Conservation (phyloP, 2,329 filamentous ascomycete genomes). For the Penicillium fuscoglaucum region DNA sequence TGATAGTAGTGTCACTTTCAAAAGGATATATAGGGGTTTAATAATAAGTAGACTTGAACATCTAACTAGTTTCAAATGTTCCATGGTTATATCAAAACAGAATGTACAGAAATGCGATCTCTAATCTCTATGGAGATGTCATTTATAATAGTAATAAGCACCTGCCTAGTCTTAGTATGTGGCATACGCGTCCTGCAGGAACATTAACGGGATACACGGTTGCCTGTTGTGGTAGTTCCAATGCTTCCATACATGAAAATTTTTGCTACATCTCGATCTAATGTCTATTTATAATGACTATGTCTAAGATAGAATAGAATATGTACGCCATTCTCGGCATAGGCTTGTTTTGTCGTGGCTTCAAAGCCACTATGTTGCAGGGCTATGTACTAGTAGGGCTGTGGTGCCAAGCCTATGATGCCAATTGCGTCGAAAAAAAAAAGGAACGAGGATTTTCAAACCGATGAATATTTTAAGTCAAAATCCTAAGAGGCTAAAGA, state of each 20-base stretch:
- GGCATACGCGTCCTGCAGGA: constrained; percentile 24
- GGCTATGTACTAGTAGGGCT: background rate
- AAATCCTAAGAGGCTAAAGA: background rate
- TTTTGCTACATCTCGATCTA: background rate
- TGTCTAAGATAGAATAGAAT: background rate
- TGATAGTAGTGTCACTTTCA: background rate
- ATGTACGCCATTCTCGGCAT: background rate
- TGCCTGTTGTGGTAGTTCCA: constrained; percentile 11
- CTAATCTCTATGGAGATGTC: background rate
- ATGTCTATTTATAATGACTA: background rate
- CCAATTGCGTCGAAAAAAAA: constrained; percentile 19
- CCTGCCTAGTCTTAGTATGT: background rate
- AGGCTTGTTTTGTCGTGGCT: background rate
- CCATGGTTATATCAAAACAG: background rate
- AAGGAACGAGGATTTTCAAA: background rate
- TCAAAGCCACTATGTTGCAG: background rate
- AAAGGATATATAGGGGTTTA: background rate
- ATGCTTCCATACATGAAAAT: background rate
- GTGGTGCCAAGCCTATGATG: constrained; percentile 12
- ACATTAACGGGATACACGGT: constrained; percentile 10
- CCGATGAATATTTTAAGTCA: background rate
- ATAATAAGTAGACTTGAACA: background rate
- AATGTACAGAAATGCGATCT: background rate
- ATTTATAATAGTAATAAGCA: background rate
- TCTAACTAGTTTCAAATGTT: background rate